phyloP scores from a whole-genome alignment of 768 basidiomycete species.

The Lyophyllum atratum region DNA sequence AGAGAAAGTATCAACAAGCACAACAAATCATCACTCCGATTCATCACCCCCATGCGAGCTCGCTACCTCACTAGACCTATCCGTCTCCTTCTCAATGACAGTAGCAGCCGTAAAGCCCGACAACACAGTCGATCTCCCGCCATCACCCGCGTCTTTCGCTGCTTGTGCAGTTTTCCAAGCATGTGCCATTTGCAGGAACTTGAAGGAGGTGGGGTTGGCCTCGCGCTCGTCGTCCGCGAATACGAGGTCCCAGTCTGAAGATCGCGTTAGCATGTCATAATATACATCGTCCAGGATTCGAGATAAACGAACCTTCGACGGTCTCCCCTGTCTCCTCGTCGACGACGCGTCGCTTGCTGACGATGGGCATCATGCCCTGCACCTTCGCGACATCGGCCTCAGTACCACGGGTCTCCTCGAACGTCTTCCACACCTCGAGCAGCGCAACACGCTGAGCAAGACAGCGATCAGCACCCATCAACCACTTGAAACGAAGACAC shows the following conservation, averaged over 20 bases:
- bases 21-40: slow-evolving; percentile 3
- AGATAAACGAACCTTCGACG: slow-evolving; percentile 67
- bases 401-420: slow-evolving; percentile 82
- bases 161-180: slow-evolving; percentile 74
- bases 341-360: slow-evolving; percentile 80
- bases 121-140: slow-evolving; percentile 33
- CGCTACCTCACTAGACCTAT: slow-evolving; percentile 16
- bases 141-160: slow-evolving; percentile 35
- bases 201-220: slow-evolving; percentile 90
- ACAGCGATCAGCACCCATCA: not conserved
- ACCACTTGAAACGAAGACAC: not conserved
- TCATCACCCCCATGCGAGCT: slow-evolving; percentile 18
- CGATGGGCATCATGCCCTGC: slow-evolving; percentile 90
- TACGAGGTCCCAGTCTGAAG: slow-evolving; percentile 87
- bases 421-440: slow-evolving; percentile 93
- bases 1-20: not conserved
- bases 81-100: slow-evolving; percentile 2
- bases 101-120: slow-evolving; percentile 52
- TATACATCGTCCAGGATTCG: not conserved
- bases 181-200: slow-evolving; percentile 94
- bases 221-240: slow-evolving; percentile 97
- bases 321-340: slow-evolving; percentile 84
- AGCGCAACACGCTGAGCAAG: slow-evolving; percentile 78
- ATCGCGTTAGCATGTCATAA: slow-evolving; percentile 1
- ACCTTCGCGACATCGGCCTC: slow-evolving; percentile 78